Base-by-base conservation (phyloP, 495 filamentous ascomycete species). In the Podospora tetraspora region DNA sequence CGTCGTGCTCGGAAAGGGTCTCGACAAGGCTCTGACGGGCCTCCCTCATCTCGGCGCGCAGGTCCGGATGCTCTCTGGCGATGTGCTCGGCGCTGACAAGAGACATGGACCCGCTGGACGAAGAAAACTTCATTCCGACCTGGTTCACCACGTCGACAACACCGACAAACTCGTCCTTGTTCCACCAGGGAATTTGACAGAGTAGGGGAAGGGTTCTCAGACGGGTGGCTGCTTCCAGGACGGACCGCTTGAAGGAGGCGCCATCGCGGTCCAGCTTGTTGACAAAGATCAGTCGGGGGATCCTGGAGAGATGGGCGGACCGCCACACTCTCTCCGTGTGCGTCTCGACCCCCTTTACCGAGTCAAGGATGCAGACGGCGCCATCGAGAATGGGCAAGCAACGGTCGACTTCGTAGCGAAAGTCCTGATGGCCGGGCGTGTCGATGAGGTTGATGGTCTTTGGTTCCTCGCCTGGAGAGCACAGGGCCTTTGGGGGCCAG, bases 201-300 rank as follows among this genome's bases (percentile, higher is more conserved):
- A 99, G 88, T 23, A 94, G 88, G 13, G 96, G 96, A 87, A 89
- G 95, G 2, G 89, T 92, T 68, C 86, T 83, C 32, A 99, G 84
- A 66, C 93, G 87, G 2, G 87, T 83, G 9, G 89, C 93, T 23
- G 95, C 89, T 75, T 98, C 93, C 65, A 88, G 90, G 5, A 97
- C 89, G 0, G 95, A 96, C 52, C 88, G 84, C 22, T 88, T 89
- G 81, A 98, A 99, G 4, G 91, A 90, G 11, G 96, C 94, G 1
- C 96, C 96, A 68, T 96, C 92, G 37, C 96, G 89, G 73, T 99
- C 96, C 13, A 99, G 87, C 77, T 99, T 99, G 79, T 99, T 99
- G 71, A 98, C 84, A 68, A 90, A 99, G 59, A 97, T 83, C 30
- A 98, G 86, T 25, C 93, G 82, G 13, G 96, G 96, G 43, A 98